These are phyloP conservation scores for Leptographium radiaticola DNA, from an alignment of 2,329 filamentous ascomycete genomes.

Conservation along the genomic window DNA sequence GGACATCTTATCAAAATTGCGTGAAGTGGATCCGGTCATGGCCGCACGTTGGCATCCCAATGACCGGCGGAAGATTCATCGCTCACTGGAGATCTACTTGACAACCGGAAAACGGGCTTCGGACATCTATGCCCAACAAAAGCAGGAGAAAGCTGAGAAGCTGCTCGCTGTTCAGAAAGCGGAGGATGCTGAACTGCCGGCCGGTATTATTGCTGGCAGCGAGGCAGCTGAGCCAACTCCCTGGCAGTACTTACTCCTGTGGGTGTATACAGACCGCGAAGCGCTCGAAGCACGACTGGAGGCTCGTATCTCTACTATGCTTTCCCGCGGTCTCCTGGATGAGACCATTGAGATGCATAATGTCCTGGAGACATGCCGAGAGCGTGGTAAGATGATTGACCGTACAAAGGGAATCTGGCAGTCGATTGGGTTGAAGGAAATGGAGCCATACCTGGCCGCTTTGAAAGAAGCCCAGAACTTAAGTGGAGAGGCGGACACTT, in stretches of 20 bases:
- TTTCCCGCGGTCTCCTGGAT: constrained; percentile 38
- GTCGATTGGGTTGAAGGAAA: constrained; percentile 91
- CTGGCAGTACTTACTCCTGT: constrained; percentile 60
- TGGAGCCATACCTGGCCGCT: constrained; percentile 52
- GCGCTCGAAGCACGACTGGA: constrained; percentile 59
- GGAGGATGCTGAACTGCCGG: neutral
- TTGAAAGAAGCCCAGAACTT: neutral
- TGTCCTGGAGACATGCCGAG: constrained; percentile 20
- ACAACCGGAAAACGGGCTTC: constrained; percentile 71
- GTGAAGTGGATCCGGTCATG: constrained; percentile 77
- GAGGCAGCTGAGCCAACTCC: constrained; percentile 10
- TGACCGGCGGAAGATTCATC: constrained; percentile 76
- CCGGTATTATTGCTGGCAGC: neutral
- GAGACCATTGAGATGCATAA: constrained; percentile 34
- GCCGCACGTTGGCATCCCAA: constrained; percentile 89
- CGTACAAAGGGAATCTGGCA: constrained; percentile 82
- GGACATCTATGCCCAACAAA: constrained; percentile 73
- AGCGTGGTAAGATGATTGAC: constrained; percentile 46
- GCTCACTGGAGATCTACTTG: constrained; percentile 82
- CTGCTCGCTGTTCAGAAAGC: neutral
- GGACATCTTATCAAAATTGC: constrained; percentile 57
- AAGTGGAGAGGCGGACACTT: neutral
- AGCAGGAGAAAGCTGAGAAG: constrained; percentile 15
- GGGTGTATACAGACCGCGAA: constrained; percentile 67
- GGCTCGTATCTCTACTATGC: constrained; percentile 71